These are phyloP conservation scores for Dipteronia sinensis DNA, from an alignment of 345 rosid genomes.

Conservation along the genomic window DNA sequence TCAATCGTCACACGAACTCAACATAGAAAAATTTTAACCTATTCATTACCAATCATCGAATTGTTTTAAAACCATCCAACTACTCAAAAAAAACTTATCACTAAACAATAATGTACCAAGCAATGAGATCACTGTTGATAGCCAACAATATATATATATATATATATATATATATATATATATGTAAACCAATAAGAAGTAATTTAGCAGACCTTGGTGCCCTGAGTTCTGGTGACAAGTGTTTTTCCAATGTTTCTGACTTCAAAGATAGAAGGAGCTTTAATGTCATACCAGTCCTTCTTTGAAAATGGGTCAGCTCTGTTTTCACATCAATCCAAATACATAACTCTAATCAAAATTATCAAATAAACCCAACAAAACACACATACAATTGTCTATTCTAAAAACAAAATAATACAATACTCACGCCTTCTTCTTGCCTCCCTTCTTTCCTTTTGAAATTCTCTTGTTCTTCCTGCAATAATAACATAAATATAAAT, in stretches of 20 bases:
- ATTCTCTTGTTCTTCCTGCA: slow-evolving; percentile 87
- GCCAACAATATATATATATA: no score
- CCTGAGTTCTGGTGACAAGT: slow-evolving; percentile 92
- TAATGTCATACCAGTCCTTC: slow-evolving; percentile 98
- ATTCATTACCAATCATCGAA: no score
- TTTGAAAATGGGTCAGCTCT: slow-evolving; percentile 90
- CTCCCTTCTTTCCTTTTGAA: slow-evolving; percentile 95
- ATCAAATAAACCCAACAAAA: background rate
- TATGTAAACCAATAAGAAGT: no score
- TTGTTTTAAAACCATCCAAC: no score
- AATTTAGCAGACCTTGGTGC: slow-evolving; percentile 62
- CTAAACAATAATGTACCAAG: no score
- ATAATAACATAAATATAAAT: background rate
- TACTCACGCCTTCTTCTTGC: slow-evolving; percentile 93
- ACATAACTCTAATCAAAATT: background rate
- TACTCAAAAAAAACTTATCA: no score
- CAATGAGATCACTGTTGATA: no score
- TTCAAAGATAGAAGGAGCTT: slow-evolving; percentile 79
- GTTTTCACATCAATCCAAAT: background rate
- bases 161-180: no score
- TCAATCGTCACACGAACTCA: no score
- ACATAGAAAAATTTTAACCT: no score
- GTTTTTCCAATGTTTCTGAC: slow-evolving; percentile 81
- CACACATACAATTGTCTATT: no score
- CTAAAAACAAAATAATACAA: background rate